A percentile compares a stretch with the other conserved stretches of the same genome.
Evolutionary conservation across 768 basidiomycete genomes (phyloP).

Genomic region (Neoboletus subvelutipes): DNA sequence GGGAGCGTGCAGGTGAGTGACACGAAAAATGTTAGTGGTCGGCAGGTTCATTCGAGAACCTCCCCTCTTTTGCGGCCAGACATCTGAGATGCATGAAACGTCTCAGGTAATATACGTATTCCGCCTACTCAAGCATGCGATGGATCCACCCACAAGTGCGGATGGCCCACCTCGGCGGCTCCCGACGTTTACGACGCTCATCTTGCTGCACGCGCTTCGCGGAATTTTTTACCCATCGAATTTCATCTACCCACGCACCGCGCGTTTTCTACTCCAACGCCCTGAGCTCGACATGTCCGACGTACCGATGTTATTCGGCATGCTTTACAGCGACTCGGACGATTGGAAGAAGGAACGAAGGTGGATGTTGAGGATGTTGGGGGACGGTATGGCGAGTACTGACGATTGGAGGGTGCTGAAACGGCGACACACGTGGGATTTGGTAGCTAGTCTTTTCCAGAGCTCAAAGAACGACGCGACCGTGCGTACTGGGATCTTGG

Average conservation of each 20-base stretch:
- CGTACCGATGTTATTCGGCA: constrained; percentile 86
- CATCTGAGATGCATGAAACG: constrained; percentile 74
- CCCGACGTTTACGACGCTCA: constrained; percentile 75
- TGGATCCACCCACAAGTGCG: constrained; percentile 35
- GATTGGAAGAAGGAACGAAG: constrained; percentile 86
- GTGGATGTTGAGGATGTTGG: constrained; percentile 84
- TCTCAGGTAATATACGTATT: constrained; percentile 73
- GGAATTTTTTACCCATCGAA: constrained; percentile 85
- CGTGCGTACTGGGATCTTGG: constrained; percentile 60
- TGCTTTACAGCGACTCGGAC: constrained; percentile 78
- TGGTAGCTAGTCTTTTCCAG: constrained; percentile 80
- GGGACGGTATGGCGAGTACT: constrained; percentile 72
- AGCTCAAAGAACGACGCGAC: constrained; percentile 52
- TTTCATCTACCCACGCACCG: constrained; percentile 83
- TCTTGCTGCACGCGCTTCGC: constrained; percentile 79
- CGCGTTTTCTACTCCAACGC: constrained; percentile 88
- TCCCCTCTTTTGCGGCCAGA: constrained; percentile 29
- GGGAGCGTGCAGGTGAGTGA: constrained; percentile 55
- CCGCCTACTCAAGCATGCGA: constrained; percentile 31
- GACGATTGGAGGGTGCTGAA: constrained; percentile 83
- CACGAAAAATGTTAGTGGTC: too few relatives aligned
- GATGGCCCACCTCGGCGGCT: constrained; percentile 56
- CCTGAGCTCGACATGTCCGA: constrained; percentile 77
- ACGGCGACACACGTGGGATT: constrained; percentile 84
- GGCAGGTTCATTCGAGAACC: not conserved